Conservation (phyloP, 345 rosid species). For the Lenwebbia sp. region DNA sequence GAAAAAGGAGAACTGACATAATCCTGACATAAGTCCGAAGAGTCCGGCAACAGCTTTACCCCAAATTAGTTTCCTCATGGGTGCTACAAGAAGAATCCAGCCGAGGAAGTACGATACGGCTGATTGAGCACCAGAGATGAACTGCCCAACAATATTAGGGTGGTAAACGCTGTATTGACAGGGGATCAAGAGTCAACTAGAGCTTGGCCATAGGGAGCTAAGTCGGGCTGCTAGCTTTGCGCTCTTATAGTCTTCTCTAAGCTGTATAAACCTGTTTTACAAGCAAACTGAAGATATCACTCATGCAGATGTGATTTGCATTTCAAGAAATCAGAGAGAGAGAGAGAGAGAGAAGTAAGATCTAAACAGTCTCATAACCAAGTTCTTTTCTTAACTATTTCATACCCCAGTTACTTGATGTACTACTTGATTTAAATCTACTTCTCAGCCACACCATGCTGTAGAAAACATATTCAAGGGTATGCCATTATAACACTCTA, state of each 20-base stretch:
- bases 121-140: background rate
- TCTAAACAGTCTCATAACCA: background rate
- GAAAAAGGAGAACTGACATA: background rate
- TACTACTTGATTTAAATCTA: background rate
- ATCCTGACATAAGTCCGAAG: background rate
- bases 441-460: background rate
- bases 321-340: background rate
- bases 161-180: background rate
- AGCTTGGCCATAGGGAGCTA: constrained; percentile 73
- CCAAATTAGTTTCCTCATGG: background rate
- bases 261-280: constrained; percentile 73
- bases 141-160: background rate
- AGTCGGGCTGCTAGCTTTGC: constrained; percentile 86
- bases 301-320: background rate
- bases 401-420: background rate
- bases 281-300: background rate
- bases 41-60: background rate
- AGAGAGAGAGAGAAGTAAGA: background rate
- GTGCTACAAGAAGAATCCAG: background rate
- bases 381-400: background rate
- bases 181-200: constrained; percentile 20
- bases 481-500: background rate
- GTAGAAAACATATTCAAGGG: background rate
- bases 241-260: constrained; percentile 92
- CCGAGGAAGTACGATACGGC: background rate